Base-by-base conservation (phyloP, 805 yeast genomes). In the Lipomyces japonicus region DNA sequence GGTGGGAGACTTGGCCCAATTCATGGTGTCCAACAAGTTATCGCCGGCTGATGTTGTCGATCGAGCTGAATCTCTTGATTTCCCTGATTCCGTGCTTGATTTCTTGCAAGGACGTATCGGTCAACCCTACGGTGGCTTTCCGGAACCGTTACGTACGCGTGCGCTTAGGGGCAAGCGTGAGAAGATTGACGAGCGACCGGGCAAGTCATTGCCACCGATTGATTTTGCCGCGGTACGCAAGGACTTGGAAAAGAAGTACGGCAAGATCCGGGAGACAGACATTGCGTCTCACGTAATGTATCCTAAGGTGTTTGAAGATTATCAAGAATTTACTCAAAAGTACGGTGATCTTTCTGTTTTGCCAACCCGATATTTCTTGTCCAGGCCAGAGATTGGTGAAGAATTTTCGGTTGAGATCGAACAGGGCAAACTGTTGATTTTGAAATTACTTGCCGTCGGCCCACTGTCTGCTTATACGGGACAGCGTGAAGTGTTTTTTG, bases 71-170 rank as follows among this genome's bases (percentile, higher is more conserved):
- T 86, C 88, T 50, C 79, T 93, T 63, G 98, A 93, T 72, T 91
- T 93, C 96, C 99, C 98, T 57, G 97, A 86, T 67, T 91, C 97
- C 19, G 96, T 93, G 16, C 78, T 93, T 68, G 99, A 93, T 72
- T 93, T 93, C 80, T 89, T 93, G 79, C 96, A 93, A 76, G 99
- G 99, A 63, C 79, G 93, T 69, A 93, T 93, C 86, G 99, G 99
- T 68, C 93, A 93, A 61, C 99, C 99, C 65, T 88, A 87, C 68
- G 99, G 98, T 61, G 99, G 99, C 6, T 93, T 93, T 95, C 98
- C 99, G 53, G 99, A 93, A 74, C 98, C 99, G 35, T 77, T 93
- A 71, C 83, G 99, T 74, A 77, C 96, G 35, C 87, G 90, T 69
- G 79, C 93, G 57, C 80, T 93, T 65, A 81, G 82, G 64, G 95